Percentiles rank a stretch among this genome's conserved stretches.
Evolutionary conservation across 169 alveolate species (phyloP).

Genomic region (Ichthyophthirius multifiliis): DNA sequence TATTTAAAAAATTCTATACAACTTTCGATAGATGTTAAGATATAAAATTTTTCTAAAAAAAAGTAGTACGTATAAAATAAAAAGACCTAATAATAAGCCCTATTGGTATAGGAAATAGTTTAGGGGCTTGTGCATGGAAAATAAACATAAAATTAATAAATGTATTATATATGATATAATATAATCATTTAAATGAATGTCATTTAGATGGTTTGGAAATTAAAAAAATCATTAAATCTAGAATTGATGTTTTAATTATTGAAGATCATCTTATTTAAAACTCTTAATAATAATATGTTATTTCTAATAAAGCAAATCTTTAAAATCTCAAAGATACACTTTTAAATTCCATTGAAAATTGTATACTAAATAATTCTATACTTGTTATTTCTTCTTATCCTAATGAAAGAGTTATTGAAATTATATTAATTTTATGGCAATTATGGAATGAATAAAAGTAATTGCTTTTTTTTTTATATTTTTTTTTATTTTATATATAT

Average conservation of each 20-base stretch:
- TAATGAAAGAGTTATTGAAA: slow-evolving; percentile 7
- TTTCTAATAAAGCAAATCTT: not conserved
- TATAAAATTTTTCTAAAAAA: not conserved
- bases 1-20: not conserved
- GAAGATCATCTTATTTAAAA: not conserved
- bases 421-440: not conserved
- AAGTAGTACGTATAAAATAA: not conserved
- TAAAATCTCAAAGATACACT: not conserved
- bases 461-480: not conserved
- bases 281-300: not conserved
- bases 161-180: slow-evolving; percentile 5
- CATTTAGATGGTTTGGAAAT: slow-evolving; percentile 8
- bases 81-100: not conserved
- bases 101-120: not conserved
- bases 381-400: not conserved
- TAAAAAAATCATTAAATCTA: not conserved
- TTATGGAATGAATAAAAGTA: slow-evolving; percentile 5
- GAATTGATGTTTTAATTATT: slow-evolving; percentile 9
- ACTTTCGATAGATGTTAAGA: not conserved
- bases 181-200: not conserved
- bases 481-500: not conserved
- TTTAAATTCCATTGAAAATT: not conserved
- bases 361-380: not conserved
- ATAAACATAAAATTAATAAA: not conserved
- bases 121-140: slow-evolving; percentile 25